A percentile compares a stretch with the other conserved stretches of the same genome.
Conservation (phyloP, 495 filamentous ascomycete genomes). For the Ascodesmis nigricans region DNA sequence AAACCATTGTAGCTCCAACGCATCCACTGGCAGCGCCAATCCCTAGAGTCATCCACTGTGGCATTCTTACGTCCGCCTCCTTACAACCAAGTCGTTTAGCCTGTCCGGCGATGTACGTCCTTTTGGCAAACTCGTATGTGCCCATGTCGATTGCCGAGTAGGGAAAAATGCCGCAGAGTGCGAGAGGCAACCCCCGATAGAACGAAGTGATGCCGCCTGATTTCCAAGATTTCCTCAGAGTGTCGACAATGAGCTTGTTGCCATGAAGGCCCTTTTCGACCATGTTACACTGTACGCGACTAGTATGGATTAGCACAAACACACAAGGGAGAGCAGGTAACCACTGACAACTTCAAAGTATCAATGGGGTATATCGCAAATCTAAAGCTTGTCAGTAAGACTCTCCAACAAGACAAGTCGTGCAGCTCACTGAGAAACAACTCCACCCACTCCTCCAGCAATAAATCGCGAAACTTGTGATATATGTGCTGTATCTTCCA, state of each 20-base stretch:
- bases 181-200: slow-evolving; percentile 83
- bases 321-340: not conserved
- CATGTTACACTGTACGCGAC: slow-evolving; percentile 83
- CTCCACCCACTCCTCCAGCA: slow-evolving; percentile 72
- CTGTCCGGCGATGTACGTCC: slow-evolving; percentile 41
- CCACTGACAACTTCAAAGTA: slow-evolving; percentile 74
- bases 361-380: slow-evolving; percentile 92
- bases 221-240: slow-evolving; percentile 63
- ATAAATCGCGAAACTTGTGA: slow-evolving; percentile 68
- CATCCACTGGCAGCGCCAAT: slow-evolving; percentile 81
- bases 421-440: slow-evolving; percentile 61
- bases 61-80: slow-evolving; percentile 80
- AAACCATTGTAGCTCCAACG: slow-evolving; percentile 82
- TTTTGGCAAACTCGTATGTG: slow-evolving; percentile 84
- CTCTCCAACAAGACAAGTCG: slow-evolving; percentile 5
- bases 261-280: slow-evolving; percentile 66
- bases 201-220: slow-evolving; percentile 50
- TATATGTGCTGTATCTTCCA: slow-evolving; percentile 57
- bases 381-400: slow-evolving; percentile 25
- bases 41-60: slow-evolving; percentile 65
- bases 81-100: slow-evolving; percentile 46
- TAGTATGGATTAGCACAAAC: too few species aligned
- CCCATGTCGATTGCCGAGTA: slow-evolving; percentile 93
- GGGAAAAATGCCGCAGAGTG: slow-evolving; percentile 86
- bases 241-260: slow-evolving; percentile 62